Base-by-base conservation (phyloP, 2,329 filamentous ascomycete species). In the Aspergillus sp. region DNA sequence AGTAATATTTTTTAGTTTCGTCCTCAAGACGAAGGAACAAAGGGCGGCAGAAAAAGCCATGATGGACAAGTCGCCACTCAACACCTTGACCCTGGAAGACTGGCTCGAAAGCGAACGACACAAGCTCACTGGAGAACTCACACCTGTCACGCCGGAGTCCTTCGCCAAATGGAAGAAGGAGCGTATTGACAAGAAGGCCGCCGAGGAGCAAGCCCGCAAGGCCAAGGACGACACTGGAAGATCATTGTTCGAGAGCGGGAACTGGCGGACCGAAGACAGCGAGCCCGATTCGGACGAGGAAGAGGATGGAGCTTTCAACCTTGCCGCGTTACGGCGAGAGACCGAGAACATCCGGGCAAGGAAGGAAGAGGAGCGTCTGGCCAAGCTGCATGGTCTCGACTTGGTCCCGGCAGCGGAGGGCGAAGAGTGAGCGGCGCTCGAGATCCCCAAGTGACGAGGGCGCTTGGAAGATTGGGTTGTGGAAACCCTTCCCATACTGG, bases 101-200 rank as follows among this genome's bases (percentile, higher is more conserved):
- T 99, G 97, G 82, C 79, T 99, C 55, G 95, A 99, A 76, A 93
- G 90, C 0, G 93, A 99, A 80, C 86, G 95, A 66, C 92, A 97
- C 80, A 98, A 98, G 77, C 85, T 99, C 51, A 93, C 89, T 0
- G 95, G 93, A 55, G 92, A 83, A 1, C 82, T 98, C 51, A 99
- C 96, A 2, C 96, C 96, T 5, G 96, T 99, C 61, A 99, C 90
- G 1, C 89, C 88, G 2, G 95, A 99, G 72, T 83, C 86, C 1
- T 99, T 99, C 71, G 91, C 91, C 61, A 95, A 95, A 71, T 99
- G 95, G 95, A 99, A 99, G 83, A 88, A 93, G 78, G 89, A 96
- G 53, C 89, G 95, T 44, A 73, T 98, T 66, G 87, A 92, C 76
- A 99, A 99, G 87, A 98, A 96, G 83, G 89, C 88, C 15, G 95